Evolutionary conservation across 2,329 filamentous ascomycete species (phyloP), one percentile per base, ranked within the genome.

Genomic region (Paraconiothyrium sp.): DNA sequence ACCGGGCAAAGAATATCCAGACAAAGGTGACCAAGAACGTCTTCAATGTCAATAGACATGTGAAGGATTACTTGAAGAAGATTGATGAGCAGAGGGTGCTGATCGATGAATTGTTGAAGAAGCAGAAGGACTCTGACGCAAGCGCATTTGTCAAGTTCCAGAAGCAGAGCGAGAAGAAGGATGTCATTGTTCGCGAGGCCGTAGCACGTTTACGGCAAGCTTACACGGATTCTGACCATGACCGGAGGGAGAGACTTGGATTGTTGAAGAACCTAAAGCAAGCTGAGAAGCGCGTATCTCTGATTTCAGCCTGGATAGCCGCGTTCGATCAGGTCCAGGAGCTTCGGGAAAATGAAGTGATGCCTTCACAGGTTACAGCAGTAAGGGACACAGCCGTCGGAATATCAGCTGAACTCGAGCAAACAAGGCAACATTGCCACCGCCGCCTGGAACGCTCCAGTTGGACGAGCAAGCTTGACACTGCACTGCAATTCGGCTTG

Each of bases 1-100:
- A 99, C 79, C 88, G 95, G 69, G 95, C 95, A 61, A 99, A 99
- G 87, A 99, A 99, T 74, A 99, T 99, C 76, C 96, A 98, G 82
- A 99, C 95, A 61, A 99, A 99, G 85, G 93, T 97, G 60, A 97
- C 95, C n/a, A 90, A 94, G 73, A 99, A 99, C 76, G 94, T 98
- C 27, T 99, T 96, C 83, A 99, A 99, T 78, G 95, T 99, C 66
- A 97, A 99, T 78, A 91, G 95, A 64, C 95, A 99, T 80, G 95
- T 99, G 73, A 99, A 99, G 83, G 95, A 99, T 80, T 99, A 97
- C 81, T 82, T 99, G 77, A 95, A 97, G 83, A 98, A 98, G 85
- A 99, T 99, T 72, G 94, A 99, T 75, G 95, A 99, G 81, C 94
- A 99, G 78, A 94, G 97, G 86, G 90, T 89, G n/a, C 81, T 97